Base-by-base conservation (phyloP, 1,139 yeast genomes). In the Zygosaccharomyces pseudobailii region DNA sequence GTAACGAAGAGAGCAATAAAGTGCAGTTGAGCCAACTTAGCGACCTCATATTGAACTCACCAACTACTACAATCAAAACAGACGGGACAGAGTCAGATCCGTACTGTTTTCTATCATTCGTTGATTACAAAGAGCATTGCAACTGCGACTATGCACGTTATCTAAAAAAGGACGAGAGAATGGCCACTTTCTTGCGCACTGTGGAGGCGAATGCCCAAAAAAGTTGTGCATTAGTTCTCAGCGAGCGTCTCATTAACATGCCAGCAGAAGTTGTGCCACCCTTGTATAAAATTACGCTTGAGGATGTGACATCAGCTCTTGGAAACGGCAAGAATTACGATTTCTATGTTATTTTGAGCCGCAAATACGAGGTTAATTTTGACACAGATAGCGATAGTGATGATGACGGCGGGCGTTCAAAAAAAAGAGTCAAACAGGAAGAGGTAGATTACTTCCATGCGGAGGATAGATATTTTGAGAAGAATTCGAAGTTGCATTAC, bases 261-360 rank as follows among this genome's bases (percentile, higher is more conserved):
- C 99, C 99, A 1, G 89, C 88, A 22, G 97, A 94, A 66, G 87
- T 92, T 2, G 83, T 87, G 6, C 96, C 97, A 9, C 97, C 97
- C 19, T 78, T 90, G 80, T 94, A 88, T 73, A 83, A 78, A 58
- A 82, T 92, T 78, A 75, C 90, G 9, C 62, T 81, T 21, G 89
- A 86, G 47, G 97, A 92, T 60, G 78, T 85, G 70, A 75, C 72
- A 36, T 75, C 75, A 48, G 76, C 84, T 0, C 46, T 56, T 19
- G 79, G 77, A 19, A 77, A 80, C 49, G 75, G 79, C 22, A 78
- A 77, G 45, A 71, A 73, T 42, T 82, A 77, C 61, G 83, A 83
- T 59, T 86, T 83, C 63, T 87, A 82, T 62, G 66, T 92, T 45
- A 71, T 90, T 20, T 76, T 89, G n/a, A 86, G 96, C 27, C 85